Conservation (phyloP, 2,329 filamentous ascomycete species). For the Fusarium sp. region DNA sequence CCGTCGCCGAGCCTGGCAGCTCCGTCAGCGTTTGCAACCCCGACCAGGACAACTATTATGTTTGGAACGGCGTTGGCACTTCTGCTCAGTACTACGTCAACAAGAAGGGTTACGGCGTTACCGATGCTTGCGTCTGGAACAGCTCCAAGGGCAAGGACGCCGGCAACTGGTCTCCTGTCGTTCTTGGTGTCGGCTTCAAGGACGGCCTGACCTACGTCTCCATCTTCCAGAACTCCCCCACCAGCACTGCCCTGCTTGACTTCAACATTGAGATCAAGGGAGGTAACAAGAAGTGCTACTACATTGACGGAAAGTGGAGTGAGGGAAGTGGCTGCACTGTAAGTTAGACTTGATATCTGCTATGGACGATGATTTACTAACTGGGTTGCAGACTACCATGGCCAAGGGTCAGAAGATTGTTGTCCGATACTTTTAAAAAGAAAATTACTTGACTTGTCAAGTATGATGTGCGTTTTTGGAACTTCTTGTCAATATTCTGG, state of each 20-base stretch:
- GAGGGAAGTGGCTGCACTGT: constrained; percentile 81
- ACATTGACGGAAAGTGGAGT: constrained; percentile 71
- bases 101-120: constrained; percentile 73
- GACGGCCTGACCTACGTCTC: constrained; percentile 80
- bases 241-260: constrained; percentile 74
- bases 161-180: constrained; percentile 90
- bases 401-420: constrained; percentile 54
- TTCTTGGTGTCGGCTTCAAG: constrained; percentile 81
- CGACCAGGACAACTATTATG: constrained; percentile 77
- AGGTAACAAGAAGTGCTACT: constrained; percentile 72
- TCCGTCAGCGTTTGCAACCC: constrained; percentile 79
- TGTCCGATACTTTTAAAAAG: constrained; percentile 57
- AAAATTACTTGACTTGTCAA: constrained; percentile 15
- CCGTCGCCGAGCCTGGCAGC: constrained; percentile 69
- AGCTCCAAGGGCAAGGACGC: constrained; percentile 62
- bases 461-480: constrained; percentile 46
- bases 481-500: constrained; percentile 52
- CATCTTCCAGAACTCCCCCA: constrained; percentile 86
- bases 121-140: constrained; percentile 82
- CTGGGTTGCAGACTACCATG: constrained; percentile 55
- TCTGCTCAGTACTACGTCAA: constrained; percentile 98
- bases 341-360: constrained; percentile 55
- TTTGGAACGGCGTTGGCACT: constrained; percentile 78
- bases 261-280: constrained; percentile 84
- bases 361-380: constrained; percentile 19